Conservation (phyloP, 345 rosid species). For the Melaleuca quinquenervia region DNA sequence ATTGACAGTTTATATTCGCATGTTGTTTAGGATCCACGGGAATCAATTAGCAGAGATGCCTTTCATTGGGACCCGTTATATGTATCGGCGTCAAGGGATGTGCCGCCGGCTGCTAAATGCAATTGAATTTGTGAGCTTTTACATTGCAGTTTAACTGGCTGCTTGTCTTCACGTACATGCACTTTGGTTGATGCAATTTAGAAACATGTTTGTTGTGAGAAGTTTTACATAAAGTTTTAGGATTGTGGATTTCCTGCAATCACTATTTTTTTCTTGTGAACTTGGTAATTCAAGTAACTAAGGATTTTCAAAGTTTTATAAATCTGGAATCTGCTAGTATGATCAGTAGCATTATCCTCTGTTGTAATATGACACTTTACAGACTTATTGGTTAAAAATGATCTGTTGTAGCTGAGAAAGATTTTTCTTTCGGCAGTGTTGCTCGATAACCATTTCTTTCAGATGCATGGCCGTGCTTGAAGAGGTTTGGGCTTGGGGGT, state of each 20-base stretch:
- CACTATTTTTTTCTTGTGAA: background rate
- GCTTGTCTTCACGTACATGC: background rate
- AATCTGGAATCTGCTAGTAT: background rate
- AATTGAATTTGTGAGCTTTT: conserved; percentile 65
- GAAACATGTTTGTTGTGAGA: background rate
- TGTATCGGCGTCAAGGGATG: conserved; percentile 92
- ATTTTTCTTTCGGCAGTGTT: background rate
- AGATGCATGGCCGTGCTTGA: background rate
- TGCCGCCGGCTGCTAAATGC: conserved; percentile 79
- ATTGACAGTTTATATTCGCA: background rate
- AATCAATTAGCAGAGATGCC: conserved; percentile 93
- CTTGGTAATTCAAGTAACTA: background rate
- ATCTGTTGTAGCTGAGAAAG: background rate
- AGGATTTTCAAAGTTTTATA: background rate
- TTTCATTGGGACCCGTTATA: conserved; percentile 81
- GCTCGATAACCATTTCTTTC: background rate
- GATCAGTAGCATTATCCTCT: background rate
- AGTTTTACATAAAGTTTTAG: background rate
- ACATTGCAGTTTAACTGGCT: background rate
- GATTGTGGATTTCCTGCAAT: background rate
- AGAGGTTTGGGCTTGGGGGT: background rate
- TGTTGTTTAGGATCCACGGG: conserved; percentile 64
- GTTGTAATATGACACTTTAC: background rate
- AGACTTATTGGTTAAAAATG: background rate
- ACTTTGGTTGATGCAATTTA: background rate